A percentile compares a stretch with the other conserved stretches of the same genome.
Evolutionary conservation across 1,139 yeast species (phyloP).

Genomic region (Sugiyamaella xylanicola): DNA sequence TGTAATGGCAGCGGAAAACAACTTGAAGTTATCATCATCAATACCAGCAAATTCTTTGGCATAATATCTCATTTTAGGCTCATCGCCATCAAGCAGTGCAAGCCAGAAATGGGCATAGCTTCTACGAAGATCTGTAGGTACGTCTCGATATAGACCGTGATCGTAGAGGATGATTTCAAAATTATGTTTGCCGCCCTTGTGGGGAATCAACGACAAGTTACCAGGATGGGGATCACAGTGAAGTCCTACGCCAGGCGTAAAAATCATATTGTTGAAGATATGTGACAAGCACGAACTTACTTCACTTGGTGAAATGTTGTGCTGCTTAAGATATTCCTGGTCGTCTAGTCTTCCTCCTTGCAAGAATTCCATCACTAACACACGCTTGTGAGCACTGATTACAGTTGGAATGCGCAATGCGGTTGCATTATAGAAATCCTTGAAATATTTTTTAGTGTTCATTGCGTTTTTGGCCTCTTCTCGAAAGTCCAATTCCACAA

Average conservation of each 20-base stretch:
- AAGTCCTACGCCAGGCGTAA: slow-evolving; percentile 85
- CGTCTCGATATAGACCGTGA: slow-evolving; percentile 89
- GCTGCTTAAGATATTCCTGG: slow-evolving; percentile 58
- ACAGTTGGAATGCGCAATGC: slow-evolving; percentile 81
- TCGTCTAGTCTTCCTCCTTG: slow-evolving; percentile 85
- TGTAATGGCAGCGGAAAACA: slow-evolving; percentile 91
- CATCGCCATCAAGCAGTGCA: slow-evolving; percentile 74
- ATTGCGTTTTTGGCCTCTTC: slow-evolving; percentile 84
- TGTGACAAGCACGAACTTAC: slow-evolving; percentile 87
- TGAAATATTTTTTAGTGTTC: slow-evolving; percentile 67
- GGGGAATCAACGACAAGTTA: slow-evolving; percentile 73
- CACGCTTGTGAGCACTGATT: slow-evolving; percentile 64
- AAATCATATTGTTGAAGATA: slow-evolving; percentile 91
- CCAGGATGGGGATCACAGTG: slow-evolving; percentile 99
- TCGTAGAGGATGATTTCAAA: slow-evolving; percentile 92
- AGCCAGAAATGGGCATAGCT: slow-evolving; percentile 93
- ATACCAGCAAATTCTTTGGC: slow-evolving; percentile 84
- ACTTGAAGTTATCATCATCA: slow-evolving; percentile 71
- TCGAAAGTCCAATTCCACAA: slow-evolving; percentile 82
- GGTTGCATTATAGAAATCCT: slow-evolving; percentile 56
- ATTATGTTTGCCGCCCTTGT: slow-evolving; percentile 54
- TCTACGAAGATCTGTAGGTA: slow-evolving; percentile 73
- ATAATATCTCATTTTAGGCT: slow-evolving; percentile 64
- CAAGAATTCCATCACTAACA: slow-evolving; percentile 84
- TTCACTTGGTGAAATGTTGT: slow-evolving; percentile 71